Evolutionary conservation across 257 asterid species (phyloP).

Genomic region (Jacaranda copaia): DNA sequence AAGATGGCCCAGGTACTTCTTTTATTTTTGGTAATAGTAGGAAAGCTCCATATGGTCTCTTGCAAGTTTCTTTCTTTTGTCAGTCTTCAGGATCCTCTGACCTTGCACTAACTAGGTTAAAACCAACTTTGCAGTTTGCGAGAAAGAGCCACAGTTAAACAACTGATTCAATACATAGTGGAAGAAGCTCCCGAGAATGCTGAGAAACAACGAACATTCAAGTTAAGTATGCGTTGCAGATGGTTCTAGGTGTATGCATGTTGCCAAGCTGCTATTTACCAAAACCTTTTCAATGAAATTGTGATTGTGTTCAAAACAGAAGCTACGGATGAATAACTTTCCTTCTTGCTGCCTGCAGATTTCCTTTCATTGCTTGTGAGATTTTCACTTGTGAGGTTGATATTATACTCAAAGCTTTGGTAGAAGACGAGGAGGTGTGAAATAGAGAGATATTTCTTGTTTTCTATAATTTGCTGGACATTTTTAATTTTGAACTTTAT

Average conservation of each 20-base stretch:
- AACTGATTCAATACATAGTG: constrained; percentile 75
- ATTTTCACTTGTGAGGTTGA: constrained; percentile 98
- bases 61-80: not conserved
- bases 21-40: not conserved
- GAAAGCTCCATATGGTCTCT: not conserved
- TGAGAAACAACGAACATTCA: constrained; percentile 74
- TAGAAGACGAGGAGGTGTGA: constrained; percentile 87
- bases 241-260: constrained; percentile 29
- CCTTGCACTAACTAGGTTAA: constrained; percentile 22
- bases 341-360: constrained; percentile 51
- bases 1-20: constrained; percentile 7
- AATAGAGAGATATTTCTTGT: constrained; percentile 12
- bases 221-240: constrained; percentile 60
- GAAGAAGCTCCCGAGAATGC: constrained; percentile 86
- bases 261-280: constrained; percentile 17
- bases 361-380: constrained; percentile 92
- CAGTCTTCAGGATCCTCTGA: constrained; percentile 24
- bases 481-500: constrained; percentile 25
- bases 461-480: constrained; percentile 16
- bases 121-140: constrained; percentile 64
- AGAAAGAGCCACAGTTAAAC: constrained; percentile 70
- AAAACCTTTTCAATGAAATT: not conserved
- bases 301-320: constrained; percentile 17
- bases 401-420: constrained; percentile 79
- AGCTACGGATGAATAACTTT: constrained; percentile 27